A percentile compares a stretch with the other conserved stretches of the same genome.
phyloP scores from a whole-genome alignment of 2,329 filamentous ascomycete genomes.

The Orbilia ellipsospora region DNA sequence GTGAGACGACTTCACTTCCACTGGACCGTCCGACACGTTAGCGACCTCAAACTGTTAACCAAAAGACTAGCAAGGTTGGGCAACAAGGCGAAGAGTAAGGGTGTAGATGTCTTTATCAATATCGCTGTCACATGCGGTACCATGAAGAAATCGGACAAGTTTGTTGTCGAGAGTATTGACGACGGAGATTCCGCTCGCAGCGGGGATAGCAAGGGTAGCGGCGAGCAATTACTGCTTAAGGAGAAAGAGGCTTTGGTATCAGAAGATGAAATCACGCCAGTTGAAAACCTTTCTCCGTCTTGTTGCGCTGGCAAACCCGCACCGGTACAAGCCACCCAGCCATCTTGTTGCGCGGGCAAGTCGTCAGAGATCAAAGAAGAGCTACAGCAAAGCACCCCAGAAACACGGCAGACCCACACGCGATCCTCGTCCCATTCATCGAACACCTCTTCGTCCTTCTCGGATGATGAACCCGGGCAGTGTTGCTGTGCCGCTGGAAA shows the following conservation, averaged over 20 bases:
- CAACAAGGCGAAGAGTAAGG: slow-evolving; percentile 30
- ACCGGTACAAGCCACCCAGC: background rate
- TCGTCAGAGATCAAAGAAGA: background rate
- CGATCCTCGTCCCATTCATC: slow-evolving; percentile 15
- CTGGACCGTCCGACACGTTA: slow-evolving; percentile 51
- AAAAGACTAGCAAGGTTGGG: slow-evolving; percentile 38
- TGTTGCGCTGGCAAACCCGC: slow-evolving; percentile 18
- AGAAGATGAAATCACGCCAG: slow-evolving; percentile 36
- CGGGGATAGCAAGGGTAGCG: slow-evolving; percentile 31
- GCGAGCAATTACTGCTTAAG: slow-evolving; percentile 18
- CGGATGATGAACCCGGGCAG: slow-evolving; percentile 5
- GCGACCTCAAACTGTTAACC: slow-evolving; percentile 47
- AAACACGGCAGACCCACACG: slow-evolving; percentile 13
- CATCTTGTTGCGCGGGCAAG: slow-evolving; percentile 19
- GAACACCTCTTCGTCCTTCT: slow-evolving; percentile 1
- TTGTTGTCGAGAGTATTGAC: slow-evolving; percentile 26
- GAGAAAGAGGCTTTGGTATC: slow-evolving; percentile 9
- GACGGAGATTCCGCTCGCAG: slow-evolving; percentile 8
- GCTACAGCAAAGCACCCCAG: background rate
- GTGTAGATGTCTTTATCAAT: slow-evolving; percentile 45
- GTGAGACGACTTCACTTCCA: slow-evolving; percentile 44
- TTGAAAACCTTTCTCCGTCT: slow-evolving; percentile 8
- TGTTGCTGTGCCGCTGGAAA: slow-evolving; percentile 23
- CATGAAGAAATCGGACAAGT: slow-evolving; percentile 34
- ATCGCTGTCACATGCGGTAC: slow-evolving; percentile 49